Base-by-base conservation (phyloP, 306 rosid species). In the Astragalus glycyphyllos region DNA sequence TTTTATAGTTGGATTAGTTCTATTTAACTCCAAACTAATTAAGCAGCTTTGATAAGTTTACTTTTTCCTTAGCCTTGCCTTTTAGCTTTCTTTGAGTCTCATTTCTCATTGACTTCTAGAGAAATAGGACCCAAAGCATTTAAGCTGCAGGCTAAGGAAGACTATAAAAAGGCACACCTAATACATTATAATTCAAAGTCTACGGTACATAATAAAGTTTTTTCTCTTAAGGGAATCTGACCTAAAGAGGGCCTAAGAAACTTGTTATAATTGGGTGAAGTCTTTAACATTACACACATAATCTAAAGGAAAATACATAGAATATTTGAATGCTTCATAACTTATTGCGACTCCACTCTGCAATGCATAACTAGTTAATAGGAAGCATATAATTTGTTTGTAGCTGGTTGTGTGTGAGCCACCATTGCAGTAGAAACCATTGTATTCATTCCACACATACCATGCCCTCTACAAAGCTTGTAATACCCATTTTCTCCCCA, bases 401-500 rank as follows among this genome's bases (percentile, higher is more conserved):
- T 4, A 23, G 64, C 0, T 37, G 26, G 14, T 4, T 61, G 73
- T 29, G 64, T 48, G 62, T 40, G 82, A 66, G 92, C 50, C 29
- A 84, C 86, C 69, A 86, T 86, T 5, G 97, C 87, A 34, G 90
- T 71, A 9, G 95, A 89, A 65, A 88, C 98, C 97, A 90, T 88
- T 0, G 89, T 84, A 78, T 90, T 86, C 80, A 90, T 82, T 8
- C 98, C 96, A 26, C 97, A 90, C 86, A 93, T 93, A 13, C 80
- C 83, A 3, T 73, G 83, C 26, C 97, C 97, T 9, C 90, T 68
- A 17, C 98, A 90, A 32, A 93, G 88, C 12, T 40, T 77, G 70
- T 85, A 88, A 42, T 88, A 93, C 0, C 98, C 95, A 0, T 61
- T 8, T 42, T 84, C 96, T 0, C 98, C 98, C 98, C 98, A 90